Conservation (phyloP, 139 green algal species). For the Chlamydomonas eustigma region DNA sequence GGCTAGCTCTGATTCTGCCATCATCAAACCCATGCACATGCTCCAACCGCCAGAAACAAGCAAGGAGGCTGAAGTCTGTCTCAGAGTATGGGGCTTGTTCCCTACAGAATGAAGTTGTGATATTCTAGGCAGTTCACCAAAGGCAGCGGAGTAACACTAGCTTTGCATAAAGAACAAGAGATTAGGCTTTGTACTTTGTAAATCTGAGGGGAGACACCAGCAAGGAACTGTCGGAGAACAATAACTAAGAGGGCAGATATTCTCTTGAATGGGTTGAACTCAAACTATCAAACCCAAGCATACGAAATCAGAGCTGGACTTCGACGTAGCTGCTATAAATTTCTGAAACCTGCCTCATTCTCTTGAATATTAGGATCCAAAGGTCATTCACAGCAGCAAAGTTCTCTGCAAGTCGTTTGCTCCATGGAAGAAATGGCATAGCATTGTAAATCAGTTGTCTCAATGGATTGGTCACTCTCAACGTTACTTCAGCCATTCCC, state of each 20-base stretch:
- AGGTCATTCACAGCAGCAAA: no score
- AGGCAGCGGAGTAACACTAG: no score
- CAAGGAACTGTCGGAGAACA: neutral
- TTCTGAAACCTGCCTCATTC: neutral
- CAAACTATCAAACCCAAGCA: neutral
- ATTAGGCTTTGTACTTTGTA: neutral
- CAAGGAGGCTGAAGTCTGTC: neutral
- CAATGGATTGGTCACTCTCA: neutral
- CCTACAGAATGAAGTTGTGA: neutral
- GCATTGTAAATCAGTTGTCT: neutral
- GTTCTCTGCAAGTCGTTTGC: neutral
- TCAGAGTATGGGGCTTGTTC: neutral
- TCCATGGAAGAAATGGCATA: neutral
- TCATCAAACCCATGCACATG: neutral
- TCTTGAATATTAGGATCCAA: neutral
- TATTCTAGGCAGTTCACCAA: neutral
- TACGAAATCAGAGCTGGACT: neutral
- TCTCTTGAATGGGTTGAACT: neutral
- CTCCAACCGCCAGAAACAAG: neutral
- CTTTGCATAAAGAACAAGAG: neutral
- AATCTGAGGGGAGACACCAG: neutral
- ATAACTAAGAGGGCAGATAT: neutral
- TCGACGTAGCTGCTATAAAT: neutral
- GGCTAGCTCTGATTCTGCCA: neutral
- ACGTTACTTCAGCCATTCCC: neutral